phyloP scores from a whole-genome alignment of 257 asterid species.

The Jacaranda copaia region DNA sequence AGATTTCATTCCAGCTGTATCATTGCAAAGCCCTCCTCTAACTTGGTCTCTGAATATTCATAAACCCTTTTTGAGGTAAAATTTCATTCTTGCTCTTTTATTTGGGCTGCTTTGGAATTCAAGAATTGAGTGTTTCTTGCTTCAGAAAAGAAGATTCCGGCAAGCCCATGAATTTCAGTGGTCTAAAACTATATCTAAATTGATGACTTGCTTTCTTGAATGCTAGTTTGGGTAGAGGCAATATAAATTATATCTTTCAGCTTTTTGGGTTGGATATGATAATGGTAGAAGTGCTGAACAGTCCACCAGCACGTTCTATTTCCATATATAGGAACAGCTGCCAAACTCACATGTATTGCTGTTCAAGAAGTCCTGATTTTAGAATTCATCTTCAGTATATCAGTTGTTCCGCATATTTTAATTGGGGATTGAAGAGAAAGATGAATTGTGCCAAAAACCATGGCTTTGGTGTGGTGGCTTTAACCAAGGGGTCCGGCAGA shows the following conservation, averaged over 20 bases:
- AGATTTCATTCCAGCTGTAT: constrained; percentile 6
- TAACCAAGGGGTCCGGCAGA: not conserved
- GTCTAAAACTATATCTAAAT: not conserved
- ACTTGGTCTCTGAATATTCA: not conserved
- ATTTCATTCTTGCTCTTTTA: constrained; percentile 13
- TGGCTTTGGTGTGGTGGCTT: not conserved
- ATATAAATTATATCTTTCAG: constrained; percentile 12
- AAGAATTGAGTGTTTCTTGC: constrained; percentile 25
- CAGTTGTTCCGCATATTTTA: constrained; percentile 39
- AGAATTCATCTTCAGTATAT: constrained; percentile 37
- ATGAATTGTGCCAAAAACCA: constrained; percentile 23
- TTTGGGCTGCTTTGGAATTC: constrained; percentile 17
- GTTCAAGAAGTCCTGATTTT: constrained; percentile 29
- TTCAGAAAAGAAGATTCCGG: constrained; percentile 16
- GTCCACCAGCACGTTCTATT: constrained; percentile 37
- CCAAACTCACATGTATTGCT: constrained; percentile 25
- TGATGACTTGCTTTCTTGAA: constrained; percentile 25
- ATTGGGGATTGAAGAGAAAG: constrained; percentile 34
- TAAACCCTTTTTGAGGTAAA: constrained; percentile 24
- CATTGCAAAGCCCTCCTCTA: not conserved
- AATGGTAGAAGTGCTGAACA: constrained; percentile 43
- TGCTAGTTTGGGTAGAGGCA: constrained; percentile 28
- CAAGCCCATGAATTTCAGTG: not conserved
- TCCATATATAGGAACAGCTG: constrained; percentile 29
- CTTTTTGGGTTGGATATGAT: constrained; percentile 39